Evolutionary conservation across 352 stramenopile species (phyloP).

Genomic region (Phytophthora sojae): DNA sequence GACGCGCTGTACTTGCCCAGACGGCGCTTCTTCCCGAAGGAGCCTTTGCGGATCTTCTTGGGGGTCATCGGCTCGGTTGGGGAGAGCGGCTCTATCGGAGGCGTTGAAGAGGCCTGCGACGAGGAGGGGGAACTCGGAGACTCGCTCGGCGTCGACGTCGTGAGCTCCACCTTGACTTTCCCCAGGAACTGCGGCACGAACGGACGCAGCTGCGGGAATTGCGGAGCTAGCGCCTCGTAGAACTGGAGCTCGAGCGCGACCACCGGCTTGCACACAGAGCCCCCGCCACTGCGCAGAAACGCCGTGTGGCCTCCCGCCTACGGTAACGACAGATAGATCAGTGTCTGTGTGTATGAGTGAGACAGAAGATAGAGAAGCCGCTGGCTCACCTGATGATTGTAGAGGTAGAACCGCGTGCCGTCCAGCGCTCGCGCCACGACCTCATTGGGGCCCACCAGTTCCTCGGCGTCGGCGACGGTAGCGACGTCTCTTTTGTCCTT

Average conservation of each 20-base stretch:
- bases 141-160: constrained; percentile 14
- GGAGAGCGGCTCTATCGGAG: constrained; percentile 9
- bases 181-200: constrained; percentile 79
- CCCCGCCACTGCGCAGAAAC: constrained; percentile 63
- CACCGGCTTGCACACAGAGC: constrained; percentile 82
- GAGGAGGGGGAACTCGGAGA: constrained; percentile 13
- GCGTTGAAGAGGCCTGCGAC: constrained; percentile 9
- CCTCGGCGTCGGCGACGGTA: constrained; percentile 9
- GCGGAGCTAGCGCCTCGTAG: constrained; percentile 63
- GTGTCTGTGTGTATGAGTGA: not conserved
- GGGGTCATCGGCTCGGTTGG: constrained; percentile 22
- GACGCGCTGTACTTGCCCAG: constrained; percentile 32
- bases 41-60: constrained; percentile 30
- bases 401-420: constrained; percentile 81
- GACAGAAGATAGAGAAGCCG: not conserved
- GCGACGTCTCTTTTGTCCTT: constrained; percentile 6
- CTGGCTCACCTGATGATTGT: constrained; percentile 71
- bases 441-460: constrained; percentile 51
- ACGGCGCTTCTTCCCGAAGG: constrained; percentile 49
- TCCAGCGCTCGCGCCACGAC: constrained; percentile 71
- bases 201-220: constrained; percentile 63
- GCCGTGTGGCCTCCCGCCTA: constrained; percentile 81
- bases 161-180: constrained; percentile 68
- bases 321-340: not conserved
- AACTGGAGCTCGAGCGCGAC: constrained; percentile 81